phyloP scores from a whole-genome alignment of 768 basidiomycete species.

The Amanita polypyramis region DNA sequence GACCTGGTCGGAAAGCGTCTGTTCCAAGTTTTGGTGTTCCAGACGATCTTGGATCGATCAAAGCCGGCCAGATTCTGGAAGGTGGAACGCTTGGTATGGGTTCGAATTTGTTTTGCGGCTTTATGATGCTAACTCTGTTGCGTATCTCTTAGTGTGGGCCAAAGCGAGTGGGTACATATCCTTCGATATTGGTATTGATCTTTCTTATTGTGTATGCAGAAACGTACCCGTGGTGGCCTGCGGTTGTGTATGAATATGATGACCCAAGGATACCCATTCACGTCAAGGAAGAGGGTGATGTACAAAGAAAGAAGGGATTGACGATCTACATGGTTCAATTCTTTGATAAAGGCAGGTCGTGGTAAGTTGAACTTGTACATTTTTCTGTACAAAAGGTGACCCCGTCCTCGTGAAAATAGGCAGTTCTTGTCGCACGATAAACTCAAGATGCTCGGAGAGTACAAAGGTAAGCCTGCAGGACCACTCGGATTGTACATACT shows the following conservation, averaged over 20 bases:
- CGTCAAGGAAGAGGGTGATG: conserved; percentile 19
- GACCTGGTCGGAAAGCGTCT: conserved; percentile 4
- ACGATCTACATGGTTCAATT: conserved; percentile 65
- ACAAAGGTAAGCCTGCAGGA: conserved; percentile 37
- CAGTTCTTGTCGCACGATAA: conserved; percentile 46
- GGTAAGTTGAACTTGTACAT: conserved; percentile 28
- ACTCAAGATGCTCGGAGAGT: conserved; percentile 60
- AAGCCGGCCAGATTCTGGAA: neutral
- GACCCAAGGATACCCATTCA: conserved; percentile 44
- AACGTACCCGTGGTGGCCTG: conserved; percentile 85
- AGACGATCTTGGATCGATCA: conserved; percentile 9
- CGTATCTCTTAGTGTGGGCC: conserved; percentile 67
- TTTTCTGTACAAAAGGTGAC: neutral
- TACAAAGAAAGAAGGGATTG: conserved; percentile 25
- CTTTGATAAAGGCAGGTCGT: conserved; percentile 57
- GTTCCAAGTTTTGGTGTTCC: conserved; percentile 13
- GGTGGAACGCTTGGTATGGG: conserved; percentile 55
- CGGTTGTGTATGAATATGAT: conserved; percentile 58
- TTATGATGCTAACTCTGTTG: conserved; percentile 4
- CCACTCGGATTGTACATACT: neutral
- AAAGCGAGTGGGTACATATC: conserved; percentile 45
- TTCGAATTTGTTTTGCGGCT: neutral
- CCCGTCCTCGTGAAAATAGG: conserved; percentile 28
- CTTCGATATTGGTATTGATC: neutral
- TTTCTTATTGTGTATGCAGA: conserved; percentile 24